Conservation (phyloP, 1,284 basidiomycete genomes). For the Gymnopus androsaceus region DNA sequence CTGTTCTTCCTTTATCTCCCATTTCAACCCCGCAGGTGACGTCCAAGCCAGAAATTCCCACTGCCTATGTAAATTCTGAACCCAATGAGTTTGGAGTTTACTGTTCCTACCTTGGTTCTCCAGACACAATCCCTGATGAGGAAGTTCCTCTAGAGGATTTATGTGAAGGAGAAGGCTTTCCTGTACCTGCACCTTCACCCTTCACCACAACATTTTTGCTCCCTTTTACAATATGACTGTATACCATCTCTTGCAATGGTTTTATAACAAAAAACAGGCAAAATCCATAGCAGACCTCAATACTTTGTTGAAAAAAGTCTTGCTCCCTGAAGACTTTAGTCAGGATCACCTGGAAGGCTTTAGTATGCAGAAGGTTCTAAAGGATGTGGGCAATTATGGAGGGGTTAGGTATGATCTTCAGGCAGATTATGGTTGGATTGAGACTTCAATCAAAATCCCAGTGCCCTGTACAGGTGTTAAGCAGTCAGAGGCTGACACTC, state of each 20-base stretch:
- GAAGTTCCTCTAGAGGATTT: slow-evolving; percentile 1
- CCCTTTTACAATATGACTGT: slow-evolving; percentile 8
- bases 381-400: not conserved
- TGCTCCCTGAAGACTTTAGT: slow-evolving; percentile 14
- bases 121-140: slow-evolving; percentile 8
- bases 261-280: not conserved
- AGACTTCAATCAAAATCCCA: not conserved
- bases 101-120: not conserved
- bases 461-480: not conserved
- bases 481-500: not conserved
- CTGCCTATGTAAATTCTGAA: no score
- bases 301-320: no score
- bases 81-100: slow-evolving; percentile 8
- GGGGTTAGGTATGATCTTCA: not conserved
- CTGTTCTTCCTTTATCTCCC: no score
- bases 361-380: not conserved
- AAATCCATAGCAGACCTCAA: no score
- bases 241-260: slow-evolving; percentile 12
- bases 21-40: no score
- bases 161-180: no score
- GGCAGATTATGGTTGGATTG: not conserved
- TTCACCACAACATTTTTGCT: not conserved
- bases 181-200: not conserved
- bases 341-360: slow-evolving; percentile 12
- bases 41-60: no score